Evolutionary conservation across 345 rosid genomes (phyloP).

Genomic region (Pistacia integerrima): DNA sequence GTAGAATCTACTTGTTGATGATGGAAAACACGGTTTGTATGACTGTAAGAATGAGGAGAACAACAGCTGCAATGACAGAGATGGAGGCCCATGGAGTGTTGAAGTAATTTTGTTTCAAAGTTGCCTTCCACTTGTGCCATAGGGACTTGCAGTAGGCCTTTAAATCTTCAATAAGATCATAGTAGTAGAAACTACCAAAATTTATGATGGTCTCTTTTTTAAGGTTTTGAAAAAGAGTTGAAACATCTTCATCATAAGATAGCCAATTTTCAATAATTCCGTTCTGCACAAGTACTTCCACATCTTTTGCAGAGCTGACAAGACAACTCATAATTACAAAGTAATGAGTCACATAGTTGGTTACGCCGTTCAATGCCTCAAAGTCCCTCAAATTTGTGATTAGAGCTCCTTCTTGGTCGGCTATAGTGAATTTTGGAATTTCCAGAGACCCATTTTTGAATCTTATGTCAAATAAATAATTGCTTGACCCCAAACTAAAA

Average conservation of each 20-base stretch:
- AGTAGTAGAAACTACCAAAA: background rate
- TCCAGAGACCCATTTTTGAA: background rate
- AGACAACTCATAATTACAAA: constrained; percentile 12
- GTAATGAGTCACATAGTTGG: background rate
- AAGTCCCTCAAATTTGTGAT: background rate
- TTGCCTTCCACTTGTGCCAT: constrained; percentile 20
- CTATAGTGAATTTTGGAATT: background rate
- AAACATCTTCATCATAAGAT: background rate
- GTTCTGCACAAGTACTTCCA: constrained; percentile 6
- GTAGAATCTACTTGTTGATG: background rate
- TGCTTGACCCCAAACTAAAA: background rate
- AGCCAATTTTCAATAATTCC: constrained; percentile 12
- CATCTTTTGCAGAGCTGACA: constrained; percentile 15
- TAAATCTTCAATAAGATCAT: constrained; percentile 2
- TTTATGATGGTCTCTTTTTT: background rate
- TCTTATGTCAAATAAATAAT: background rate
- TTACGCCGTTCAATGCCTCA: background rate
- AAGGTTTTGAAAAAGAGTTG: constrained; percentile 18
- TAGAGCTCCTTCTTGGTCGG: background rate
- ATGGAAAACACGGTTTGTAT: constrained; percentile 17
- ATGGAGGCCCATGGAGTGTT: constrained; percentile 28
- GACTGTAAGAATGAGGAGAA: constrained; percentile 19
- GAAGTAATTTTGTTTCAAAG: constrained; percentile 24
- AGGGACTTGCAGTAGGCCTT: constrained; percentile 7
- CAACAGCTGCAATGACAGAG: constrained; percentile 21